Evolutionary conservation across 768 basidiomycete genomes (phyloP), one percentile per base, ranked within the genome.

Genomic region (Lactifluus volemus): DNA sequence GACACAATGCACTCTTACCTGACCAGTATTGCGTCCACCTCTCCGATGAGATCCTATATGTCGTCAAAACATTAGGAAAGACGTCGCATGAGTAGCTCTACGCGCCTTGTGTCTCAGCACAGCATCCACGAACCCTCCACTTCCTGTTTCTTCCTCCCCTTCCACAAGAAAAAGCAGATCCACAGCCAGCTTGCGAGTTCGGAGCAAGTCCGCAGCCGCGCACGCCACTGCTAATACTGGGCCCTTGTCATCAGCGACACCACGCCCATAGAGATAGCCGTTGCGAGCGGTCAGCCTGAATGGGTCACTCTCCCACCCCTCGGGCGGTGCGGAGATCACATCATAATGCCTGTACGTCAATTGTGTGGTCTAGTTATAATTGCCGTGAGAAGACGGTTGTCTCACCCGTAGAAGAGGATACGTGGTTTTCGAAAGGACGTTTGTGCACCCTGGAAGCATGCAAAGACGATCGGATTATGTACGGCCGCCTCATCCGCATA

Each of bases 121-220:
- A 2, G 88, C 81, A n/a, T 89, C 83, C 42, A 76, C 79, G 68
- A 99, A 95, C 0, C 95, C 93, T 5, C 78, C 72, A 69, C 93
- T 96, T 1, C 96, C 96, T n/a, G 84, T 84, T 71, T 99, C 97
- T 70, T 97, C 97, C 70, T 98, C 96, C 0, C 97, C 97, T 73
- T 99, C 97, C 15, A 98, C 84, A 54, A 98, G 72, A 70, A 98
- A 84, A 5, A 98, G 85, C 1, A 99, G 71, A 69, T 99, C 97
- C 0, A 94, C 79, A 25, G 82, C 90, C 3, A 99, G 81, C 11
- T 85, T 81, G 1, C 92, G 79, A 12, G 78, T 76, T 30, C 84
- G 77, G 3, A 94, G 80, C 48, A 98, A 71, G 21, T 89, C 84
- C 0, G 93, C 89, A 11, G 87, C 92, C 0, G 97, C 97, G 65